Evolutionary conservation across 768 basidiomycete species (phyloP).

Genomic region (Multifurca ochricompacta): DNA sequence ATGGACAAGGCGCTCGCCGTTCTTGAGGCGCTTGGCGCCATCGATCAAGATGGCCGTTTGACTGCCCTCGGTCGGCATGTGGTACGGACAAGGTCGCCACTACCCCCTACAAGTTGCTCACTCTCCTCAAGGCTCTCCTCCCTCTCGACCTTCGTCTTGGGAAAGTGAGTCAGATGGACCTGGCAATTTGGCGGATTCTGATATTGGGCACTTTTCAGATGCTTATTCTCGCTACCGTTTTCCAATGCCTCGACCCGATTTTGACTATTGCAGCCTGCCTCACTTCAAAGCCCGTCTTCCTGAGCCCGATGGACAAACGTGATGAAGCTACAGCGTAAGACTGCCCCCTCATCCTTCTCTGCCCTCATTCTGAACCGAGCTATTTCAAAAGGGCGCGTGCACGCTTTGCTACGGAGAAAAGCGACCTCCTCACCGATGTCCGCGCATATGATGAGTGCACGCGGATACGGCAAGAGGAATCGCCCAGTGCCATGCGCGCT

Average conservation of each 20-base stretch:
- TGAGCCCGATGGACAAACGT: conserved; percentile 72
- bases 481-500: conserved; percentile 35
- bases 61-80: conserved; percentile 82
- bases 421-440: conserved; percentile 80
- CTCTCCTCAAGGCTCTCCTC: conserved; percentile 55
- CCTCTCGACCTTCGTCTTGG: conserved; percentile 82
- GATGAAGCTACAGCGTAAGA: conserved; percentile 66
- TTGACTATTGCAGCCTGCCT: conserved; percentile 76
- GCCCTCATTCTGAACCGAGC: background rate
- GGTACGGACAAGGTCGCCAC: conserved; percentile 30
- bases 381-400: conserved; percentile 52
- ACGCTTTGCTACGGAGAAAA: conserved; percentile 61
- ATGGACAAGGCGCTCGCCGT: conserved; percentile 71
- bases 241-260: conserved; percentile 74
- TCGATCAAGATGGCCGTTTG: conserved; percentile 52
- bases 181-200: background rate
- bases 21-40: conserved; percentile 70
- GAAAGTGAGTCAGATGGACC: conserved; percentile 42
- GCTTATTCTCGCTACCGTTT: conserved; percentile 77
- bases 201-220: conserved; percentile 45
- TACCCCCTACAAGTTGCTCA: background rate
- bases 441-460: conserved; percentile 64
- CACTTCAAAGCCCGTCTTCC: conserved; percentile 83
- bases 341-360: background rate
- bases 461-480: conserved; percentile 41